Conservation (phyloP, 176 grass and related monocot genomes). For the Triticum timopheevii region DNA sequence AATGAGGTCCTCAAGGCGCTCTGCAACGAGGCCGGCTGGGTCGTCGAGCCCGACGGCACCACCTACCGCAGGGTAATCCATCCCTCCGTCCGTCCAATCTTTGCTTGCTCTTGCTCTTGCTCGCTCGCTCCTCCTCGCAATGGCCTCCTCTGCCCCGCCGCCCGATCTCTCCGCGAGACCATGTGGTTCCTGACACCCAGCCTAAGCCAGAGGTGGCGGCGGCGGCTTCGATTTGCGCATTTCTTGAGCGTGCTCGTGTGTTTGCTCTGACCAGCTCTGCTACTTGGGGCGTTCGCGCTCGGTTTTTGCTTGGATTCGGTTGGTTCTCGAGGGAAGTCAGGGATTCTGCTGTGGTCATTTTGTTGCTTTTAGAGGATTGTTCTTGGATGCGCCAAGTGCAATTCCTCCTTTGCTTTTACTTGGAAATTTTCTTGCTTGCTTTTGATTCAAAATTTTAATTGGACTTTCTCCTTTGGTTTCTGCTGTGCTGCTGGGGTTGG, state of each 20-base stretch:
- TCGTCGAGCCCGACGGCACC: constrained; percentile 89
- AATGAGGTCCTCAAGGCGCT: constrained; percentile 99
- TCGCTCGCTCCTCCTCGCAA: not conserved
- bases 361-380: not conserved
- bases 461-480: not conserved
- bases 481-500: not conserved
- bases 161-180: not conserved
- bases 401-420: not conserved
- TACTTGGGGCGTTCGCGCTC: not conserved
- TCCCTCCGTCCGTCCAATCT: too few relatives aligned
- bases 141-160: not conserved
- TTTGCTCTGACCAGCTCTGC: not conserved
- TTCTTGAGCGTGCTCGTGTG: not conserved
- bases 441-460: not conserved
- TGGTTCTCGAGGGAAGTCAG: not conserved
- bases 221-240: not conserved
- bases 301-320: not conserved
- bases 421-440: not conserved
- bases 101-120: not conserved
- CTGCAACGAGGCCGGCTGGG: constrained; percentile 94
- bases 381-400: not conserved
- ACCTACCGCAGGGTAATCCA: constrained; percentile 86
- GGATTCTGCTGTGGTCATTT: not conserved
- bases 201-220: not conserved
- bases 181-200: not conserved